Base-by-base conservation (phyloP, 2,329 filamentous ascomycete species). In the Pestalotiopsis sp. region DNA sequence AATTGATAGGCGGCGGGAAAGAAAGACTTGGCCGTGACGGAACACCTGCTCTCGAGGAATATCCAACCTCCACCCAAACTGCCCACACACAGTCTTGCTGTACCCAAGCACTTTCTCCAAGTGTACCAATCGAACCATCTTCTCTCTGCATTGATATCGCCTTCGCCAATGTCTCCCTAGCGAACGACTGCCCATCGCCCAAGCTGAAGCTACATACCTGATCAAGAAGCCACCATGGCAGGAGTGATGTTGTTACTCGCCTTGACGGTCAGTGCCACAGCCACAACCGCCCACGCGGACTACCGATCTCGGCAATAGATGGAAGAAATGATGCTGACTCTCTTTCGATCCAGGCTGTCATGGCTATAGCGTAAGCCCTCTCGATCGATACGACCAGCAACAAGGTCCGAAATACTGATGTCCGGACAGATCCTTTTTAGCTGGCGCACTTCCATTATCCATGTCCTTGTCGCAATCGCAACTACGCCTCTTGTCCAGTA, bases 401-500 rank as follows among this genome's bases (percentile, higher is more conserved):
- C 60, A 41, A 61, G 60, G 45, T 52, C 45, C 45, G 45, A 52
- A 52, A 17, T 17, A 68, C 62, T 71, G 23, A 31, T 61, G 69
- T 73, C 63, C 14, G 20, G 20, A 25, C 79, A 98, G 95, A 76
- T 98, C 96, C 69, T 98, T 98, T 80, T 87, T 97, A 68, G 95
- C 95, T 74, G 96, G 96, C 81, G 92, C 94, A 73, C 85, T 99
- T 72, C 96, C 96, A 49, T 86, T 99, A 65, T 95, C 94, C 68
- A 93, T 99, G 85, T 89, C 91, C 68, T 87, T 99, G 31, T 95
- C 95, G 38, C 90, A 92, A 70, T 93, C 94, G 58, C 94, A 97
- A 80, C 84, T 98, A 68, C 92, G 95, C 77, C 84, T 97, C 64
- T 93, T 98, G 78, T 97, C 95, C 25, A 95, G 94, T 68, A 89